Percentiles rank a stretch among this genome's conserved stretches.
Conservation (phyloP, 768 basidiomycete genomes). For the Hericium erinaceus region DNA sequence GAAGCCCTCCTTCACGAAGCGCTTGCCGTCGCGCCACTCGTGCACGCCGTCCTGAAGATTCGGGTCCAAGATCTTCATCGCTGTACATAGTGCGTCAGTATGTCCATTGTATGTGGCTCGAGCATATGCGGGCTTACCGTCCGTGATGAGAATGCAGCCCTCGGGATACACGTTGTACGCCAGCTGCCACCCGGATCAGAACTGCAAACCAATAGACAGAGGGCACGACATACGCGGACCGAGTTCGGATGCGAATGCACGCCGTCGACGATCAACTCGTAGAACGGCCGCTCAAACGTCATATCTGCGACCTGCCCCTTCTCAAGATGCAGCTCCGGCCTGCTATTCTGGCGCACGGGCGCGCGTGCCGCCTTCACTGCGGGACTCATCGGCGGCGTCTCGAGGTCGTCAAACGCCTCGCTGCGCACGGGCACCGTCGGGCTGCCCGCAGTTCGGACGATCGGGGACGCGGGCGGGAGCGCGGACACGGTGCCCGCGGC, state of each 20-base stretch:
- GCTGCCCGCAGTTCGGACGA: conserved; percentile 11
- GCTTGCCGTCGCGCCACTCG: conserved; percentile 79
- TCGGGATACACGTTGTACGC: conserved; percentile 80
- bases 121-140: conserved; percentile 42
- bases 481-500: conserved; percentile 24
- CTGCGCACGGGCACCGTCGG: conserved; percentile 13
- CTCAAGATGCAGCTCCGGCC: conserved; percentile 28
- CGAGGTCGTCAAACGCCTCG: conserved; percentile 54
- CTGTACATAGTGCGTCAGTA: conserved; percentile 26
- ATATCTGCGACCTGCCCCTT: conserved; percentile 39
- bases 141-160: conserved; percentile 83
- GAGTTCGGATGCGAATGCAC: conserved; percentile 89
- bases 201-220: not conserved
- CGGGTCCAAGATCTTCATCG: conserved; percentile 82
- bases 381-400: conserved; percentile 49
- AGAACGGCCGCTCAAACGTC: conserved; percentile 64
- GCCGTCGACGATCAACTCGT: conserved; percentile 85
- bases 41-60: conserved; percentile 76
- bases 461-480: conserved; percentile 9
- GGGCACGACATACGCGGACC: conserved; percentile 49
- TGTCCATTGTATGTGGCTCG: not conserved
- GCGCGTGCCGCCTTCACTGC: conserved; percentile 14
- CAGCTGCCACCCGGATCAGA: conserved; percentile 33
- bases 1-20: conserved; percentile 73
- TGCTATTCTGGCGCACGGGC: not conserved